These are phyloP conservation scores for Lachnellula suecica DNA, from an alignment of 2,329 filamentous ascomycete species.

Conservation along the genomic window DNA sequence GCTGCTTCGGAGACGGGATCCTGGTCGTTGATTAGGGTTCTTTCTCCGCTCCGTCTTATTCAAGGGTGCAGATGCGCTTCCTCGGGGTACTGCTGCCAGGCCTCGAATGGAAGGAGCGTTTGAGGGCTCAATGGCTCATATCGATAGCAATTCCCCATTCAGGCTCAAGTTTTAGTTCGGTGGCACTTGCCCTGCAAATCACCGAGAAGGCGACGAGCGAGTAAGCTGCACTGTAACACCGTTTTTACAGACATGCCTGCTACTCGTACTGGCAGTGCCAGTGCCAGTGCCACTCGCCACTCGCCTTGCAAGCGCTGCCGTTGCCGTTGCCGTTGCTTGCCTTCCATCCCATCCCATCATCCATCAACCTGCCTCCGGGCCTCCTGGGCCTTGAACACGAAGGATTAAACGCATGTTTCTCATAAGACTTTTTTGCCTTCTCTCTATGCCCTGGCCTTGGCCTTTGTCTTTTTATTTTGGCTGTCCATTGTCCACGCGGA, in stretches of 20 bases:
- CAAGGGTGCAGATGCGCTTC: neutral
- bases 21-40: neutral
- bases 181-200: conserved; percentile 6
- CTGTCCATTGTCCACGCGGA: too few species aligned
- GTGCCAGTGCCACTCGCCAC: neutral
- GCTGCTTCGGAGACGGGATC: neutral
- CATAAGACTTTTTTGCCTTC: too few species aligned
- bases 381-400: too few species aligned
- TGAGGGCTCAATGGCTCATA: neutral
- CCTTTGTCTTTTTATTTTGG: too few species aligned
- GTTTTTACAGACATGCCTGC: neutral
- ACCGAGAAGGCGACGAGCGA: neutral
- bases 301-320: too few species aligned
- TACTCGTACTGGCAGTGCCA: neutral
- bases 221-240: neutral
- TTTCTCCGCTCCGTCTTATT: neutral
- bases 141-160: neutral
- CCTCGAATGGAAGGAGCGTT: neutral
- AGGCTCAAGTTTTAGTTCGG: conserved; percentile 1
- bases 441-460: too few species aligned
- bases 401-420: too few species aligned
- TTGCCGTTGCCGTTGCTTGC: too few species aligned
- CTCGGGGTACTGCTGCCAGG: neutral
- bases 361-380: too few species aligned
- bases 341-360: too few species aligned